A percentile compares a stretch with the other conserved stretches of the same genome.
These are phyloP conservation scores for Yarrowia keelungensis DNA, from an alignment of 805 yeast species.

Conservation along the genomic window DNA sequence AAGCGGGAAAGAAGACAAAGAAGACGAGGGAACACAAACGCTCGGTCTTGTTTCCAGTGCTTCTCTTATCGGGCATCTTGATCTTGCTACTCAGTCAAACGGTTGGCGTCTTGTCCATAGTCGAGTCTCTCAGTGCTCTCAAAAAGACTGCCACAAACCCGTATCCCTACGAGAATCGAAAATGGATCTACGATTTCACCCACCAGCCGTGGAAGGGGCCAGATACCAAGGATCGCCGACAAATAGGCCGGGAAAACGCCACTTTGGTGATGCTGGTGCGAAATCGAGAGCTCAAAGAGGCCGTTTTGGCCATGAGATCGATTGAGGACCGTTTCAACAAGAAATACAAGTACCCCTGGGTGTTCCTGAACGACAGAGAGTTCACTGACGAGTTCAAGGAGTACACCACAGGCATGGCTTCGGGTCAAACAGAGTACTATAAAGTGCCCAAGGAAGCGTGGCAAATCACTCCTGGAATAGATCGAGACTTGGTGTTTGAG, in stretches of 20 bases:
- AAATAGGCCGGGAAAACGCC: slow-evolving; percentile 74
- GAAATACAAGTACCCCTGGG: slow-evolving; percentile 90
- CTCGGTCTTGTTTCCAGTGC: background rate
- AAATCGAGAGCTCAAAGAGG: slow-evolving; percentile 78
- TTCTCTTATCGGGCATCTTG: slow-evolving; percentile 1
- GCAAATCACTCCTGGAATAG: slow-evolving; percentile 77
- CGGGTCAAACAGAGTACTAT: slow-evolving; percentile 83
- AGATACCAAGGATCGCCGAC: slow-evolving; percentile 47
- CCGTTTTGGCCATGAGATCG: slow-evolving; percentile 76
- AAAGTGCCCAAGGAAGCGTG: slow-evolving; percentile 81
- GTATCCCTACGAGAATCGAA: slow-evolving; percentile 24
- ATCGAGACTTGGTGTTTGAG: slow-evolving; percentile 60
- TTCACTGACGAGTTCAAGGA: slow-evolving; percentile 82
- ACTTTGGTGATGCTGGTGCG: slow-evolving; percentile 87
- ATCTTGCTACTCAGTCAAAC: slow-evolving; percentile 5
- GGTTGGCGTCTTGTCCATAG: slow-evolving; percentile 14
- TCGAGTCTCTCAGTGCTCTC: background rate
- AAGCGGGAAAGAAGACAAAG: background rate
- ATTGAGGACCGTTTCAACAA: slow-evolving; percentile 90
- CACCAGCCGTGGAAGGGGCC: slow-evolving; percentile 26
- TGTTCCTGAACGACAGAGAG: slow-evolving; percentile 85
- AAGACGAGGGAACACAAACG: background rate
- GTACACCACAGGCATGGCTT: slow-evolving; percentile 68
- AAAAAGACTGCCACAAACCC: background rate
- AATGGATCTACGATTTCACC: slow-evolving; percentile 26